Evolutionary conservation across 495 filamentous ascomycete species (phyloP), one percentile per base, ranked within the genome.

Genomic region (Achaetomiella virescens): DNA sequence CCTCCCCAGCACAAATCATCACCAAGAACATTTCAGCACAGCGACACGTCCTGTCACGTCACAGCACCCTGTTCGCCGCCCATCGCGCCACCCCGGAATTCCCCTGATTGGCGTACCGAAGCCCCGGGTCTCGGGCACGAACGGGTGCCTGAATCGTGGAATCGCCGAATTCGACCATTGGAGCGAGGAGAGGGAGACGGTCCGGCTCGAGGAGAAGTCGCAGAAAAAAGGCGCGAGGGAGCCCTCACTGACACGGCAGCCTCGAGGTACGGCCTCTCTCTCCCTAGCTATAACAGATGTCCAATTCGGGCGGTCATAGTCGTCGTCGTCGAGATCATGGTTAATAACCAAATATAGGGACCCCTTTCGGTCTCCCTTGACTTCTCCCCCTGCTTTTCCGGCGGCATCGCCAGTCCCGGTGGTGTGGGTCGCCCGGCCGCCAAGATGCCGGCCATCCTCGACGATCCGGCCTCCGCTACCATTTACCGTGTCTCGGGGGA

Each of bases 391-490:
- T 52, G 33, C 41, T 45, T 38, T 20, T 24, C 44, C 45, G 20
- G 21, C 11, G 25, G 27, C 54, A 38, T 45, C 18, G 38, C 44
- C 6, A 25, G 24, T 37, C 38, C 11, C 37, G 41, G 29, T 12
- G 31, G 29, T 18, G 21, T 42, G 42, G 6, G 33, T 21, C 38
- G 27, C 20, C n/a, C 3, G 6, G 22, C 45, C 60, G 60, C 45
- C 70, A 74, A 67, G 60, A 96, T 96, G 91, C 90, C 90, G 54
- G 88, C 89, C 57, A 88, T 90, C 72, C 83, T 92, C 65, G 89
- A 91, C 61, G 90, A 95, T 66, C 84, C 88, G 25, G 80, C 75
- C 10, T 73, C 76, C 51, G 72, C 81, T 18, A 74, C 81, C 61
- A 83, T 86, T 56, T 79, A 76, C 66, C 82, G 86, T 35, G 75